Conservation (phyloP, 2,329 filamentous ascomycete species). For the Plectosphaerella cucumerina region DNA sequence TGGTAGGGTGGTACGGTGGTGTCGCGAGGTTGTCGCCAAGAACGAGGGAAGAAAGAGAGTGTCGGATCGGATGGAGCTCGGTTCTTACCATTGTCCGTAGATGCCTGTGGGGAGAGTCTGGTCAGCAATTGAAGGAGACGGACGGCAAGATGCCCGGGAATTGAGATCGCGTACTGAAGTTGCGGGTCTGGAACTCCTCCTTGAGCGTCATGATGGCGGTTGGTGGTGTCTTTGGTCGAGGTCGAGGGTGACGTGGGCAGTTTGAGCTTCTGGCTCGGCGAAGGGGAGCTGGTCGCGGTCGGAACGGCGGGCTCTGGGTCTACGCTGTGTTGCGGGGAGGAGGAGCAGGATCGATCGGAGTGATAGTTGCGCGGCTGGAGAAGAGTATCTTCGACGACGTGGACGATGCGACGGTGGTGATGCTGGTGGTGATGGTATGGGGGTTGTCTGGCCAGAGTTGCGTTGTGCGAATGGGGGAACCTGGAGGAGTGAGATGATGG, state of each 20-base stretch:
- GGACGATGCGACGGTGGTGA: slow-evolving; percentile 40
- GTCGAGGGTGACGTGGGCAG: neutral
- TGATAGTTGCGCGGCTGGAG: too few relatives aligned
- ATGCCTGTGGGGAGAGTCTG: slow-evolving; percentile 53
- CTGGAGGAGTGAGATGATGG: too few relatives aligned
- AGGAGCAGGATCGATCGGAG: too few relatives aligned
- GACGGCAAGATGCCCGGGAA: slow-evolving; percentile 7
- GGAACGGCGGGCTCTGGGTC: too few relatives aligned
- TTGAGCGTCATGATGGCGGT: slow-evolving; percentile 61
- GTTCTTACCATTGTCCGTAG: slow-evolving; percentile 69
- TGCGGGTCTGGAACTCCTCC: slow-evolving; percentile 68
- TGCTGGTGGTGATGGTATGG: slow-evolving; percentile 37
- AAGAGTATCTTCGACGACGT: too few relatives aligned
- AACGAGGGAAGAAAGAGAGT: neutral
- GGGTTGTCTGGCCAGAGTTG: neutral
- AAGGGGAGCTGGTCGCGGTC: too few relatives aligned
- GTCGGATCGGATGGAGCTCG: neutral
- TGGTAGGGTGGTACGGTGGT: neutral
- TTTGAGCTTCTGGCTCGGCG: neutral
- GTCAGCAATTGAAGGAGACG: neutral
- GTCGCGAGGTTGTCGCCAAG: neutral
- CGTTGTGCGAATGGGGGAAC: too few relatives aligned
- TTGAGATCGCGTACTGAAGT: slow-evolving; percentile 59
- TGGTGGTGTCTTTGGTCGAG: slow-evolving; percentile 7
- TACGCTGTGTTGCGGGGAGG: too few relatives aligned